Conservation (phyloP, 1,284 basidiomycete species). For the Gomphus sp. region DNA sequence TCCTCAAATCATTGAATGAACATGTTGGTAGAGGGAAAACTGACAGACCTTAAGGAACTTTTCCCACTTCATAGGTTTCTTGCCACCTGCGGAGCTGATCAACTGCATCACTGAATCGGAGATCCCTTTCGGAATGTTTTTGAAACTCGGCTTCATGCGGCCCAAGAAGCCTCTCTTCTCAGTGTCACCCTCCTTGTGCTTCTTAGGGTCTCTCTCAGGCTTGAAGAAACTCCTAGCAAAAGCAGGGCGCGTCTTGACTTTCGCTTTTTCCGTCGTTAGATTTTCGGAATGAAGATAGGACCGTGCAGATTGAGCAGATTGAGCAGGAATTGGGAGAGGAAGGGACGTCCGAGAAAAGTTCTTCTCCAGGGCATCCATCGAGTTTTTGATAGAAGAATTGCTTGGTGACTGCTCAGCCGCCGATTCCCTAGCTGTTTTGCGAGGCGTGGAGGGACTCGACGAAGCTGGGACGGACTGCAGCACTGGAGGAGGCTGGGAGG, state of each 20-base stretch:
- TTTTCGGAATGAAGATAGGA: constrained; percentile 55
- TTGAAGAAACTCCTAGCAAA: constrained; percentile 43
- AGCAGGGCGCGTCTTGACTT: constrained; percentile 59
- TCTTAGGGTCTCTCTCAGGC: constrained; percentile 23
- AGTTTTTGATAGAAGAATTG: background rate
- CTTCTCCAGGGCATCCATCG: constrained; percentile 16
- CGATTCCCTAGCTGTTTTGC: constrained; percentile 14
- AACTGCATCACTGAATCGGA: constrained; percentile 53
- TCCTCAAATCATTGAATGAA: background rate
- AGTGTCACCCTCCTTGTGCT: constrained; percentile 26
- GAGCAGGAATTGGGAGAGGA: constrained; percentile 38
- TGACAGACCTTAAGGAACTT: constrained; percentile 42
- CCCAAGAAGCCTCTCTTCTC: constrained; percentile 15
- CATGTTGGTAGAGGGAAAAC: constrained; percentile 1
- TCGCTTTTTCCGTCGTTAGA: constrained; percentile 40
- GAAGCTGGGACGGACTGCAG: constrained; percentile 14
- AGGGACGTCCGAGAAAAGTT: constrained; percentile 33
- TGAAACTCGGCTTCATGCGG: background rate
- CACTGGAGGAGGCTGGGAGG: constrained; percentile 12
- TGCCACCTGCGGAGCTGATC: constrained; percentile 44
- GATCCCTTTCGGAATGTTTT: constrained; percentile 45
- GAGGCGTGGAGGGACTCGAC: constrained; percentile 16
- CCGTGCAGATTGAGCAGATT: constrained; percentile 60
- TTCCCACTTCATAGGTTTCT: constrained; percentile 65
- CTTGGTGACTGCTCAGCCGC: constrained; percentile 16